Percentiles rank a stretch among this genome's conserved stretches.
Conservation (phyloP, 768 basidiomycete genomes). For the Podaxis sp. region DNA sequence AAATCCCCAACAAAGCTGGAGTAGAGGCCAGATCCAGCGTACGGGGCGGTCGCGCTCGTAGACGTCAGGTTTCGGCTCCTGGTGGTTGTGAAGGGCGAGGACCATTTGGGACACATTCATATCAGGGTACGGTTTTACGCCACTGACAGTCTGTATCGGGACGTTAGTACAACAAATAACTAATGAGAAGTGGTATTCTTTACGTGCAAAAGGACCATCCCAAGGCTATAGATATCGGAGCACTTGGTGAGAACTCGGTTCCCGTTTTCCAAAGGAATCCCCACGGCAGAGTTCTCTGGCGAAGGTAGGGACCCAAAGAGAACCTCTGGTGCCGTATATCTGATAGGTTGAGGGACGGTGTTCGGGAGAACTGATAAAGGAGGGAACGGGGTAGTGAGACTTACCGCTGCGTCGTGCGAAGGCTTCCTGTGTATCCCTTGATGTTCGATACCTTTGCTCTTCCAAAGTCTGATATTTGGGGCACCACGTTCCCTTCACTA, state of each 20-base stretch:
- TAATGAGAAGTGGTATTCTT: background rate
- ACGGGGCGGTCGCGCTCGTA: background rate
- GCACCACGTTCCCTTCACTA: background rate
- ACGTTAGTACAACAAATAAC: background rate
- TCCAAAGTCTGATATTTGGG: slow-evolving; percentile 10
- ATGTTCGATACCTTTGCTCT: background rate
- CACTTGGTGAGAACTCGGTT: background rate
- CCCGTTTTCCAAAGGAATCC: too few species aligned
- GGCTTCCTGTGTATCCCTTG: slow-evolving; percentile 1
- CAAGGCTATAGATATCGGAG: slow-evolving; percentile 9
- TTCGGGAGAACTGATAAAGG: background rate
- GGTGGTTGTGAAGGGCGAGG: background rate
- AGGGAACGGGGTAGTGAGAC: background rate
- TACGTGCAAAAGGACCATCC: slow-evolving; percentile 11
- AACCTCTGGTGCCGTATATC: slow-evolving; percentile 6
- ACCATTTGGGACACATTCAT: background rate
- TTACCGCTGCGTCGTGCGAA: background rate
- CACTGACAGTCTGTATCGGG: background rate
- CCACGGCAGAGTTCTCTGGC: background rate
- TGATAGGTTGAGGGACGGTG: background rate
- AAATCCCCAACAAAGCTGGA: background rate
- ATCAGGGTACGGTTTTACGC: background rate
- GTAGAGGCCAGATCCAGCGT: background rate
- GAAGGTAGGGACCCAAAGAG: background rate
- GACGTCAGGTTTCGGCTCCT: background rate